Evolutionary conservation across 257 asterid genomes (phyloP).

Genomic region (Scutellaria barbata): DNA sequence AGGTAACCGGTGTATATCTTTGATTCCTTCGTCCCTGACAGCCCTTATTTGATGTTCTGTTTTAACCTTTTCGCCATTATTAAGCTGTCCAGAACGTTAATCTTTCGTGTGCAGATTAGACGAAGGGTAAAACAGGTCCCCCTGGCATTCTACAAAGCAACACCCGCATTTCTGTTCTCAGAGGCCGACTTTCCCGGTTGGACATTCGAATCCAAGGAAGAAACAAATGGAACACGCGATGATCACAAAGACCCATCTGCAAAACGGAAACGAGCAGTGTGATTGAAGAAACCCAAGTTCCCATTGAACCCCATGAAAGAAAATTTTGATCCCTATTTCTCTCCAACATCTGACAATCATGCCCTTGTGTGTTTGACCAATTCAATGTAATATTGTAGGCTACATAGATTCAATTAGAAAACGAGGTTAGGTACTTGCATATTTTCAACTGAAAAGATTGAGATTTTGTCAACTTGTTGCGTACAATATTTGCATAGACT

Average conservation of each 20-base stretch:
- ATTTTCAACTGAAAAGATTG: too few species aligned
- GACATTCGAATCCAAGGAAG: conserved; percentile 57
- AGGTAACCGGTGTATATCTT: conserved; percentile 61
- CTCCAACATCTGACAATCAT: background rate
- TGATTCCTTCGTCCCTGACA: background rate
- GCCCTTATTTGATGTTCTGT: background rate
- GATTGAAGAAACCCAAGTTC: conserved; percentile 21
- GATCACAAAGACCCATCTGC: conserved; percentile 36
- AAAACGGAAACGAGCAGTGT: conserved; percentile 53
- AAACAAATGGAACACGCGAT: conserved; percentile 19
- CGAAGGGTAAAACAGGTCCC: conserved; percentile 93
- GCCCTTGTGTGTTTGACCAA: background rate
- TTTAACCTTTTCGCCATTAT: background rate
- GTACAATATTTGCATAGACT: too few species aligned
- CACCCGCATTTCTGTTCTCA: conserved; percentile 71
- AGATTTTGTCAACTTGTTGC: too few species aligned
- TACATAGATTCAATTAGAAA: too few species aligned
- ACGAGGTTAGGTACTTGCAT: too few species aligned
- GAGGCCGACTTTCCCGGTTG: conserved; percentile 85
- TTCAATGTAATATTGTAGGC: background rate
- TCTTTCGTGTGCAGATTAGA: conserved; percentile 64
- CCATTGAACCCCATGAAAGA: background rate
- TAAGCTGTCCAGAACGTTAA: conserved; percentile 14
- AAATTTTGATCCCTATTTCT: background rate
- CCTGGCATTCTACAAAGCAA: conserved; percentile 77